A percentile compares a stretch with the other conserved stretches of the same genome.
Evolutionary conservation across 176 grass and related monocot genomes (phyloP).

Genomic region (Aegilops speltoides): DNA sequence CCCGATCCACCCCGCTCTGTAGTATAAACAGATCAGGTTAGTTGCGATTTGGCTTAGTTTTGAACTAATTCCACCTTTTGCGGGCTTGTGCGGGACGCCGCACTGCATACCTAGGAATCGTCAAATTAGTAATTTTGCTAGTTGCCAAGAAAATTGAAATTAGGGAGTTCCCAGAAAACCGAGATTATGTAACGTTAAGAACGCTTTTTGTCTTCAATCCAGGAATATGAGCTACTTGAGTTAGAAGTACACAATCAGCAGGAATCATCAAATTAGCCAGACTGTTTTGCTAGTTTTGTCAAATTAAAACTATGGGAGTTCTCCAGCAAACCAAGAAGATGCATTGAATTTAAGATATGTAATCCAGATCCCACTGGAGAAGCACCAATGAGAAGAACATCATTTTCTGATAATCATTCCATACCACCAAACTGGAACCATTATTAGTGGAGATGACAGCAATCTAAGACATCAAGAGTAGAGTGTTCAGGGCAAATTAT

Average conservation of each 20-base stretch:
- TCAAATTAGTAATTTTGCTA: neutral
- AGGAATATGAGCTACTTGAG: neutral
- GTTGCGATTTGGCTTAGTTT: too few species aligned
- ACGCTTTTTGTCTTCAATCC: neutral
- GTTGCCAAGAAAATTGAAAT: too few species aligned
- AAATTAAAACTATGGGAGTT: neutral
- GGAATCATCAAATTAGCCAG: neutral
- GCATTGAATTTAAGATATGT: too few species aligned
- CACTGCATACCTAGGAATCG: neutral
- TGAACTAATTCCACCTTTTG: too few species aligned
- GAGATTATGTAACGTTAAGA: neutral
- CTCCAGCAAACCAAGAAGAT: neutral
- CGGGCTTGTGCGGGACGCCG: too few species aligned
- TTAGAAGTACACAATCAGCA: neutral
- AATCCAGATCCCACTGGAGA: neutral
- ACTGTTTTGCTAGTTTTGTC: neutral
- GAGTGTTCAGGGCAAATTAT: neutral
- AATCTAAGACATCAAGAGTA: neutral
- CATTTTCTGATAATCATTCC: neutral
- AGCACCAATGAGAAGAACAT: neutral
- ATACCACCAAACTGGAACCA: neutral
- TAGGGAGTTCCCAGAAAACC: neutral
- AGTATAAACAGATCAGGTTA: too few species aligned
- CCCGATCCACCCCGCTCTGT: too few species aligned
- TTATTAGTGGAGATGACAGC: neutral